Evolutionary conservation across 768 basidiomycete species (phyloP).

Genomic region (Coprinopsis strossmayeri): DNA sequence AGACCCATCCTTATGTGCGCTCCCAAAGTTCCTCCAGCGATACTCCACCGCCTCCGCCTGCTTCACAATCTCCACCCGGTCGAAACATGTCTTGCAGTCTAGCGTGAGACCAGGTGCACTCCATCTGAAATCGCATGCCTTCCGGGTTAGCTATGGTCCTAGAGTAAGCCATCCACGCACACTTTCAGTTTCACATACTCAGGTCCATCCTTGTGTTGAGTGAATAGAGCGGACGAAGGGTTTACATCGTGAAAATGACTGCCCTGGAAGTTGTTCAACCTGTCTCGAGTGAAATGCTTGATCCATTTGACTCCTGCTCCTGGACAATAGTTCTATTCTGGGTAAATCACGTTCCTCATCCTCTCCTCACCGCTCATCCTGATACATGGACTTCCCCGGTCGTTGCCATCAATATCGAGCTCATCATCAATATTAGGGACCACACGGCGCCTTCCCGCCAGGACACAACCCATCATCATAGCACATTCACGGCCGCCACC

Average conservation of each 20-base stretch:
- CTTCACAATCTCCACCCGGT: conserved; percentile 27
- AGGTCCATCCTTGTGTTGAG: conserved; percentile 59
- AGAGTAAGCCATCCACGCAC: conserved; percentile 18
- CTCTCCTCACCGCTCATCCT: neutral
- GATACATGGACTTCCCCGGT: neutral
- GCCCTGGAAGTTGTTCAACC: conserved; percentile 58
- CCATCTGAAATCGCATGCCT: conserved; percentile 45
- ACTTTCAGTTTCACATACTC: conserved; percentile 73
- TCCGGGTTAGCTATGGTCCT: neutral
- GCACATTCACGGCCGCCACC: neutral
- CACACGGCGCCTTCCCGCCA: neutral
- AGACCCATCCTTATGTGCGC: conserved; percentile 13
- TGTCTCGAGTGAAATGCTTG: conserved; percentile 59
- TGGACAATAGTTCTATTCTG: conserved; percentile 48
- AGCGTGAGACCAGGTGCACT: conserved; percentile 76
- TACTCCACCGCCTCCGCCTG: conserved; percentile 18
- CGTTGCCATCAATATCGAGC: conserved; percentile 3
- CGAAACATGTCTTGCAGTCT: conserved; percentile 22
- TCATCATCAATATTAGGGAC: conserved; percentile 4
- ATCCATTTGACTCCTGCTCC: conserved; percentile 86
- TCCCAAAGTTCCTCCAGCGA: conserved; percentile 19
- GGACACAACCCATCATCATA: neutral
- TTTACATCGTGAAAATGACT: conserved; percentile 82
- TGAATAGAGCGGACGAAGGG: conserved; percentile 72
- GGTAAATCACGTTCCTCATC: conserved; percentile 22